A percentile compares a stretch with the other conserved stretches of the same genome.
Conservation (phyloP, 129 eudicot genomes). For the Silybum marianum region DNA sequence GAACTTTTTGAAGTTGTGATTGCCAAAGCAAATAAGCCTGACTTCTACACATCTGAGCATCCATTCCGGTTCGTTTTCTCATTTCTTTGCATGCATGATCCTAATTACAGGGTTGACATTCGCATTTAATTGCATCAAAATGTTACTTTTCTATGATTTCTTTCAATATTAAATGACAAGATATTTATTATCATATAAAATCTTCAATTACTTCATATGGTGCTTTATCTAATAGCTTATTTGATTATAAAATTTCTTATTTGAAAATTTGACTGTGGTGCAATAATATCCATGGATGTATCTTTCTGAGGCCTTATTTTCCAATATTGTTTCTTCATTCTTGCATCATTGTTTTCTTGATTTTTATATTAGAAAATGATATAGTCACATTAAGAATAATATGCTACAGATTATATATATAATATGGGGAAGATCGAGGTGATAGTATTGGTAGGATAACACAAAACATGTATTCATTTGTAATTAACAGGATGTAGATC, state of each 20-base stretch:
- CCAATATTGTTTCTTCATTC: conserved; percentile 15
- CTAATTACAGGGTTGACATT: neutral
- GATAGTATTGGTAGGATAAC: no score
- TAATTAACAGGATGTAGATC: no score
- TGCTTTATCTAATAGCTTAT: neutral
- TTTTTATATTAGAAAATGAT: no score
- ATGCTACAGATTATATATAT: no score
- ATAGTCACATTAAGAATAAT: no score
- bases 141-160: neutral
- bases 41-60: conserved; percentile 94
- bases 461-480: no score
- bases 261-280: neutral
- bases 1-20: conserved; percentile 98
- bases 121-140: neutral
- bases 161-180: neutral
- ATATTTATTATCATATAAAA: neutral
- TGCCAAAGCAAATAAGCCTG: conserved; percentile 98
- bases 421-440: no score
- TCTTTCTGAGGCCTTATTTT: conserved; percentile 11
- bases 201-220: neutral
- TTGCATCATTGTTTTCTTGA: conserved; percentile 44
- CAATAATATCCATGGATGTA: neutral
- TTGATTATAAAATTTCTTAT: neutral
- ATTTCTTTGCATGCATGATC: conserved; percentile 14
- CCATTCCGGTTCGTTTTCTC: conserved; percentile 76